Evolutionary conservation across 345 rosid genomes (phyloP).

Genomic region (Mangifera indica): DNA sequence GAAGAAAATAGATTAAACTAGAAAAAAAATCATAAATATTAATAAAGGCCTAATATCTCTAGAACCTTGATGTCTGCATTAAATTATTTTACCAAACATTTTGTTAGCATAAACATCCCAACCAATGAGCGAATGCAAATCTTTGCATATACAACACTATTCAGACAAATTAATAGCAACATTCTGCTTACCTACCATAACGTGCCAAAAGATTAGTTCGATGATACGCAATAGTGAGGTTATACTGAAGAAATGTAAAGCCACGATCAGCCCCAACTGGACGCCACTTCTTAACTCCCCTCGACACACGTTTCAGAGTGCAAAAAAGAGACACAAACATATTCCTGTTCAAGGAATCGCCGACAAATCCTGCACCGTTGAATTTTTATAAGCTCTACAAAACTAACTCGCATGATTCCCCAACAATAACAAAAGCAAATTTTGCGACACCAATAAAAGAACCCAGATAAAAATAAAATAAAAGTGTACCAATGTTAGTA

Average conservation of each 20-base stretch:
- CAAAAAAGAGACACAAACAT: conserved; percentile 93
- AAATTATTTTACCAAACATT: no score
- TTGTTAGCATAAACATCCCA: no score
- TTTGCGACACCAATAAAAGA: not conserved
- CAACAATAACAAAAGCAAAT: not conserved
- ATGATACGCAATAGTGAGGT: conserved; percentile 89
- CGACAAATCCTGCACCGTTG: conserved; percentile 86
- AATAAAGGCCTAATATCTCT: no score
- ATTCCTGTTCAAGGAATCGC: conserved; percentile 92
- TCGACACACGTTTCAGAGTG: conserved; percentile 51
- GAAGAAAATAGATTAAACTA: no score
- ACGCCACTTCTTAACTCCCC: conserved; percentile 87
- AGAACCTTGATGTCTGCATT: no score
- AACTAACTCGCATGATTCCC: no score
- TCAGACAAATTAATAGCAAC: no score
- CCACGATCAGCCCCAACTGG: conserved; percentile 94
- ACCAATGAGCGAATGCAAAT: no score
- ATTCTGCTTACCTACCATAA: conserved; percentile 82
- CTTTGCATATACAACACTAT: no score
- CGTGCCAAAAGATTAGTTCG: conserved; percentile 88
- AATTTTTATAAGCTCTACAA: conserved; percentile 30
- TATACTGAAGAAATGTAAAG: conserved; percentile 70
- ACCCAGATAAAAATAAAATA: not conserved
- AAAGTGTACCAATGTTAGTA: conserved; percentile 62
- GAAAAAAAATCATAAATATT: no score